Percentiles rank a stretch among this genome's conserved stretches.
Evolutionary conservation across 148 eudicot species (phyloP).

Genomic region (Cornus florida): DNA sequence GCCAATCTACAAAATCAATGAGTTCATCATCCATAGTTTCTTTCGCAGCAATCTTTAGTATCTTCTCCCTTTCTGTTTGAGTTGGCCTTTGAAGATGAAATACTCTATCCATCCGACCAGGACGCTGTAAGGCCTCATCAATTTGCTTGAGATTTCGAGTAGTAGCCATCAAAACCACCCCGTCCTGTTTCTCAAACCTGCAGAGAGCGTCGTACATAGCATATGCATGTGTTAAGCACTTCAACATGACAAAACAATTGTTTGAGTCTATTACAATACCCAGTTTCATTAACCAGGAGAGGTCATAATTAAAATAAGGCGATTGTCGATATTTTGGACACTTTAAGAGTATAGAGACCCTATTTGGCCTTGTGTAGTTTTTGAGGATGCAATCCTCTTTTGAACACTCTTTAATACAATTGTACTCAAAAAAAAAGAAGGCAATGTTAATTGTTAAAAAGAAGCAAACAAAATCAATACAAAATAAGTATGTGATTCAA

Average conservation of each 20-base stretch:
- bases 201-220: conserved; percentile 15
- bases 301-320: too few species aligned
- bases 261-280: background rate
- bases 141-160: conserved; percentile 72
- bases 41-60: conserved; percentile 64
- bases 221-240: background rate
- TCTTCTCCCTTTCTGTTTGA: conserved; percentile 83
- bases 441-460: background rate
- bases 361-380: too few species aligned
- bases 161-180: conserved; percentile 98
- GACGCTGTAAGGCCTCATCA: conserved; percentile 89
- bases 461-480: background rate
- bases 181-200: conserved; percentile 98
- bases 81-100: conserved; percentile 83
- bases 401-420: too few species aligned
- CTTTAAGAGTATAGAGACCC: too few species aligned
- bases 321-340: too few species aligned
- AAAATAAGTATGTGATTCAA: too few species aligned
- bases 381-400: too few species aligned
- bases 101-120: conserved; percentile 98
- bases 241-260: conserved; percentile 1
- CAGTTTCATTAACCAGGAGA: background rate
- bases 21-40: conserved; percentile 86
- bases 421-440: too few species aligned
- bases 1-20: conserved; percentile 84